Evolutionary conservation across 495 filamentous ascomycete species (phyloP).

Genomic region (Penicillium mononematosum): DNA sequence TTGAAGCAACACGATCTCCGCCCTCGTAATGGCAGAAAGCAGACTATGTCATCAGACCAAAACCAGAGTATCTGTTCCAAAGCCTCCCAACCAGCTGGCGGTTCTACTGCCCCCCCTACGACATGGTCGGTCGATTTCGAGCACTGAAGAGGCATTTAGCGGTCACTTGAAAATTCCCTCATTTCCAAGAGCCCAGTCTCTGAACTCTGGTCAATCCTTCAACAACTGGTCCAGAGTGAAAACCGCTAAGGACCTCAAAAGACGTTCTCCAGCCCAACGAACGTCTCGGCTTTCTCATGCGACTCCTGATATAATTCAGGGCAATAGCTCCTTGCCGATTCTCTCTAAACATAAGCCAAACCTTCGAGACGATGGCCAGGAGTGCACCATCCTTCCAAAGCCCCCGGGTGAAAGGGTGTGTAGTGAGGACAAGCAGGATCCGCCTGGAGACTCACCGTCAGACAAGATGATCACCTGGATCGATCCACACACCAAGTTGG

Average conservation of each 20-base stretch:
- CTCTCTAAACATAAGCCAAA: background rate
- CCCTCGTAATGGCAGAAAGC: conserved; percentile 39
- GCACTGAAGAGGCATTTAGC: conserved; percentile 30
- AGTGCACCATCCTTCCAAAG: no score
- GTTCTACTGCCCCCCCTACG: background rate
- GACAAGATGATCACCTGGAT: conserved; percentile 58
- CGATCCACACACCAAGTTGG: conserved; percentile 63
- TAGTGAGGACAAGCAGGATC: background rate
- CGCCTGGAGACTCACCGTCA: background rate
- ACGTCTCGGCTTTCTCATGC: background rate
- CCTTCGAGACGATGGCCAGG: background rate
- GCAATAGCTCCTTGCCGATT: background rate
- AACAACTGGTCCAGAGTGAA: conserved; percentile 69
- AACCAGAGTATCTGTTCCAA: background rate
- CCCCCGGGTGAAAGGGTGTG: background rate
- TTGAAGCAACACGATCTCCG: conserved; percentile 64
- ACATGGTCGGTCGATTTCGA: conserved; percentile 2
- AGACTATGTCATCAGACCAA: conserved; percentile 6
- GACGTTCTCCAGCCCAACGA: background rate
- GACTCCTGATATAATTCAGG: background rate
- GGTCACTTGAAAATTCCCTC: conserved; percentile 36
- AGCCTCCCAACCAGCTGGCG: background rate
- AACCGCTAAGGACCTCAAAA: conserved; percentile 41
- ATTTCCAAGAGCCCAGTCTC: conserved; percentile 23
- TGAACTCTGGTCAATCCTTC: conserved; percentile 41